A percentile compares a stretch with the other conserved stretches of the same genome.
These are phyloP conservation scores for Lepiota brunneoincarnata DNA, from an alignment of 768 basidiomycete genomes.

Conservation along the genomic window DNA sequence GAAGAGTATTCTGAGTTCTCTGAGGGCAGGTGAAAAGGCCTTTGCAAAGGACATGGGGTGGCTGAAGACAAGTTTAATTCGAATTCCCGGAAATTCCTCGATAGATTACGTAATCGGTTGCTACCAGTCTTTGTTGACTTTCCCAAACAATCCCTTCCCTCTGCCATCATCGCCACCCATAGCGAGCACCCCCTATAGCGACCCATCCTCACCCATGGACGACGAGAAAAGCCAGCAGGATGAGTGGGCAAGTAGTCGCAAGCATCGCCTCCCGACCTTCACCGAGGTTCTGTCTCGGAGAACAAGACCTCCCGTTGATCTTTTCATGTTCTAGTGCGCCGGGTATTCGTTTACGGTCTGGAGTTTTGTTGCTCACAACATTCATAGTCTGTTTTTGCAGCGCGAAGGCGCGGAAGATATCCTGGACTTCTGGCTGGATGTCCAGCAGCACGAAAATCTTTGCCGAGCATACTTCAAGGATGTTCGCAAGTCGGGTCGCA, in stretches of 20 bases:
- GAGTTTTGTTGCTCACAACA: not conserved
- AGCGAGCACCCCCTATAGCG: slow-evolving; percentile 10
- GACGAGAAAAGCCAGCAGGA: slow-evolving; percentile 62
- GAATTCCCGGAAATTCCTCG: slow-evolving; percentile 11
- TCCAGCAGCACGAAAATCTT: slow-evolving; percentile 98
- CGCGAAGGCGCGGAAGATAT: slow-evolving; percentile 96
- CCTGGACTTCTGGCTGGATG: slow-evolving; percentile 98
- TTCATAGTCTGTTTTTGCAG: slow-evolving; percentile 84
- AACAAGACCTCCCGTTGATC: slow-evolving; percentile 92
- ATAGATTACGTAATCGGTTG: slow-evolving; percentile 34
- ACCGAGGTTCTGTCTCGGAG: slow-evolving; percentile 88
- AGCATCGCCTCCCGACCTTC: slow-evolving; percentile 81
- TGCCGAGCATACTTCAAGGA: slow-evolving; percentile 99
- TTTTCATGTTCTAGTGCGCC: slow-evolving; percentile 98
- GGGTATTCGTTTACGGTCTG: slow-evolving; percentile 9
- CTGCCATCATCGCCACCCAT: slow-evolving; percentile 15
- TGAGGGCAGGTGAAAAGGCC: slow-evolving; percentile 72
- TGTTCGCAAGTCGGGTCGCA: slow-evolving; percentile 88
- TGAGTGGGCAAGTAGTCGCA: slow-evolving; percentile 70
- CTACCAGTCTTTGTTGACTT: slow-evolving; percentile 30
- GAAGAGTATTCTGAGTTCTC: slow-evolving; percentile 78
- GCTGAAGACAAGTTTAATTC: slow-evolving; percentile 9
- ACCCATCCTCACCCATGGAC: slow-evolving; percentile 36
- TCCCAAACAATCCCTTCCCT: slow-evolving; percentile 23
- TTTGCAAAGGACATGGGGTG: slow-evolving; percentile 46